These are phyloP conservation scores for Apiospora hydei DNA, from an alignment of 2,329 filamentous ascomycete genomes.

Conservation along the genomic window DNA sequence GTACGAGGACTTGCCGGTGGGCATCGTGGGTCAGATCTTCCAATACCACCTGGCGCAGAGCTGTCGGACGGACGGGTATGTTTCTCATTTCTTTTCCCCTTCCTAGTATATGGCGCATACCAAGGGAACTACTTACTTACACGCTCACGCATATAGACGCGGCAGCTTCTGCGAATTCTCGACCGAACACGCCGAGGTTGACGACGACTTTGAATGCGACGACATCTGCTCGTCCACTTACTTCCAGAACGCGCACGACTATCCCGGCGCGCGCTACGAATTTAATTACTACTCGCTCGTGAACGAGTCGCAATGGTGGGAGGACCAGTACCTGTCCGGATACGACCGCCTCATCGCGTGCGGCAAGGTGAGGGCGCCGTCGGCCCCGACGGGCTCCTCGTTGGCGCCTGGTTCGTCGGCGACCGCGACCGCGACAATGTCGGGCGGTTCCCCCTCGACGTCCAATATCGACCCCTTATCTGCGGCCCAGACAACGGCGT, in stretches of 20 bases:
- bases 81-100: background rate
- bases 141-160: background rate
- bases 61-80: conserved; percentile 3
- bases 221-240: conserved; percentile 13
- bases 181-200: background rate
- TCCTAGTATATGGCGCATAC: background rate
- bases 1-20: background rate
- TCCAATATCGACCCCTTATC: conserved; percentile 16
- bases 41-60: conserved; percentile 1
- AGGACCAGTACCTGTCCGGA: conserved; percentile 6
- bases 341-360: conserved; percentile 19
- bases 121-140: background rate
- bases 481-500: conserved; percentile 15
- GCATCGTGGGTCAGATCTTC: conserved; percentile 3
- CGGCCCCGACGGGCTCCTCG: conserved; percentile 4
- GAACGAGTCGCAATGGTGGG: conserved; percentile 12
- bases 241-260: conserved; percentile 21
- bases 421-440: background rate
- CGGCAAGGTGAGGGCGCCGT: conserved; percentile 1
- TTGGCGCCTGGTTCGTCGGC: background rate
- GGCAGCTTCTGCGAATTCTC: conserved; percentile 17
- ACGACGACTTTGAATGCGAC: conserved; percentile 18
- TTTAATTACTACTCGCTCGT: conserved; percentile 6
- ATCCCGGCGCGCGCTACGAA: background rate
- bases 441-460: background rate